Evolutionary conservation across 805 yeast genomes (phyloP), one percentile per base, ranked within the genome.

Genomic region (Candida rishiriensis): DNA sequence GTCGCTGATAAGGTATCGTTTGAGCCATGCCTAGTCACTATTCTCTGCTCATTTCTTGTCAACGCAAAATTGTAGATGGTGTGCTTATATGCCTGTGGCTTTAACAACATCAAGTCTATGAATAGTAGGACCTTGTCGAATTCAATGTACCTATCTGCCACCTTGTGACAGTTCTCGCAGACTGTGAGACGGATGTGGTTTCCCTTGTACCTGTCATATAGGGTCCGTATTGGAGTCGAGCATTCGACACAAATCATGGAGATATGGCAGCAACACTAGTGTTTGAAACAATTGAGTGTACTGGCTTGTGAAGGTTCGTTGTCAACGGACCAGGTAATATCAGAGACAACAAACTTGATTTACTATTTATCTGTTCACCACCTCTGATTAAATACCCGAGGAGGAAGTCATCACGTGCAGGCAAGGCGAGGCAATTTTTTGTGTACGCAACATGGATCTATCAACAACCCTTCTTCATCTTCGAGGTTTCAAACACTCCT

Each of bases 61-160:
- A 50, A 35, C 10, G 53, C 41, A 10, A 78, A 66, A 57, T 91
- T 93, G 69, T 79, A 91, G 3, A 90, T 87, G 41, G 91, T 66
- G 63, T 93, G 99, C 38, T 93, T 74, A 52, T 83, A 86, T 0
- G 91, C 98, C 53, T 85, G 95, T 3, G 93, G 89, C 56, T 90
- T 88, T 53, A 93, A 66, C 11, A 93, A 73, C 42, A 93, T 66
- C 37, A 91, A 72, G 56, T 93, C 98, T 17, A 93, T 81, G 59
- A 88, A 85, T 16, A 91, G 68, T 2, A 93, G 69, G 8, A 91
- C 95, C 44, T 79, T 76, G 61, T 93, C 99, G 51, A 80, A 83
- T 61, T 93, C 99, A 29, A 91, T 83, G 65, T 93, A 93, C 59
- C 85, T 84, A 64, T 93, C 99, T 3, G 89, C 95, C 17, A 85